Base-by-base conservation (phyloP, 768 basidiomycete genomes). In the Leucosporidium scottii region DNA sequence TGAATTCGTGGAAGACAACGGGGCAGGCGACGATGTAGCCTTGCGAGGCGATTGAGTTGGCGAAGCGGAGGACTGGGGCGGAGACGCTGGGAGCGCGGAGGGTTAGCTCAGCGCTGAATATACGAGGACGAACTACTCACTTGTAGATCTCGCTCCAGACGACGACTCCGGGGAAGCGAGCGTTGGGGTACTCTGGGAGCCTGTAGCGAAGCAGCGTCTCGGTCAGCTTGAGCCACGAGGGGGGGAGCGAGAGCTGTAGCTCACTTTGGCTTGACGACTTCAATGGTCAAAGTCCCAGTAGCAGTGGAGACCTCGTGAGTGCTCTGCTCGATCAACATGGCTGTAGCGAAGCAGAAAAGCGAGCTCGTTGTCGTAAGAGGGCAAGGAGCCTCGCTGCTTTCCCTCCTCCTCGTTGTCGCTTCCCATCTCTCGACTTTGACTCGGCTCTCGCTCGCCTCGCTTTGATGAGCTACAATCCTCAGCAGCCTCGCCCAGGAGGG, bases 1-100 rank as follows among this genome's bases (percentile, higher is more conserved):
- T 85, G 64, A 94, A 97, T 76, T 97, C 93, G 74, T 98, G 94
- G 79, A 89, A 98, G 18, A 72, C 73, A 23, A 75, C 77, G 15
- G 79, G 79, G 10, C 76, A 74, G 0, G 79, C 79, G 23, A 78
- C 77, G 36, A 80, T 61, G 65, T 67, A 74, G 28, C 74, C 70
- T 58, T 59, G 25, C 23, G 70, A 59, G 9, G 78, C 78, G 64
- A 78, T 79, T 30, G 75, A 75, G 27, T 74, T 61, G 21, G 76
- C 77, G 61, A 78, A 78, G 25, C 75, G 74, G 53, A 62, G 61
- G 4, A 68, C 69, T 23, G 68, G 57, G 8, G 66, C 66, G 31
- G 72, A 65, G 59, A 67, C 65, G 39, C 62, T 67, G 56, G 1
- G 39, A 36, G 6, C 23, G 31, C 28, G 20, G 18, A 12, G 28